Conservation (phyloP, 768 basidiomycete genomes). For the Russula emetica region DNA sequence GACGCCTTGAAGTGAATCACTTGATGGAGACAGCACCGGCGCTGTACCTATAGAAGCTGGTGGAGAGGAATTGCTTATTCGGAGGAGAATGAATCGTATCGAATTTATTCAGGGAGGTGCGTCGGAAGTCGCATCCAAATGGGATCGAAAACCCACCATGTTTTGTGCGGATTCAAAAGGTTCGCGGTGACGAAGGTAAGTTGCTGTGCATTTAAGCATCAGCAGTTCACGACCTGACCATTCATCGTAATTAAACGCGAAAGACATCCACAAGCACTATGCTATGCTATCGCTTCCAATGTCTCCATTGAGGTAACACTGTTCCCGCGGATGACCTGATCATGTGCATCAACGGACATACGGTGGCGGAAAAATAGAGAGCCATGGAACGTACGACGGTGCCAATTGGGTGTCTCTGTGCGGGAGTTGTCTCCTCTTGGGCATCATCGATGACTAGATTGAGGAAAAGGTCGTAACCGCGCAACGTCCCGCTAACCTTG, state of each 20-base stretch:
- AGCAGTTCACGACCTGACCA: background rate
- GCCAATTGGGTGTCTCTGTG: conserved; percentile 86
- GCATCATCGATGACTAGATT: conserved; percentile 98
- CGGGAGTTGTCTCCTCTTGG: conserved; percentile 83
- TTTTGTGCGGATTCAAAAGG: background rate
- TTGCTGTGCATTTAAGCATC: background rate
- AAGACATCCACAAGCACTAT: background rate
- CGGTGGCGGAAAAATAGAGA: background rate
- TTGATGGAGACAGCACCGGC: background rate
- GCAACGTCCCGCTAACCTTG: conserved; percentile 89
- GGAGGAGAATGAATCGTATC: background rate
- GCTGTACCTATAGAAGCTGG: background rate
- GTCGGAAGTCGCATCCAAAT: background rate
- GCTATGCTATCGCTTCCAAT: conserved; percentile 54
- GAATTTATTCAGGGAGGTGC: background rate
- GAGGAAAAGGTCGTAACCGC: conserved; percentile 98
- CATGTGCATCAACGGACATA: conserved; percentile 10
- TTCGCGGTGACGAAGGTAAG: background rate
- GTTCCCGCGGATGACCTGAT: conserved; percentile 92
- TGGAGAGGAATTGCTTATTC: background rate
- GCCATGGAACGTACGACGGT: conserved; percentile 66
- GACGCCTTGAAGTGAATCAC: background rate
- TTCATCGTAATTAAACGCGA: background rate
- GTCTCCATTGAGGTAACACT: conserved; percentile 96
- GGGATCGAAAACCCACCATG: background rate